Percentiles rank a stretch among this genome's conserved stretches.
Conservation (phyloP, 257 asterid genomes). For the Ligustrum vulgare region DNA sequence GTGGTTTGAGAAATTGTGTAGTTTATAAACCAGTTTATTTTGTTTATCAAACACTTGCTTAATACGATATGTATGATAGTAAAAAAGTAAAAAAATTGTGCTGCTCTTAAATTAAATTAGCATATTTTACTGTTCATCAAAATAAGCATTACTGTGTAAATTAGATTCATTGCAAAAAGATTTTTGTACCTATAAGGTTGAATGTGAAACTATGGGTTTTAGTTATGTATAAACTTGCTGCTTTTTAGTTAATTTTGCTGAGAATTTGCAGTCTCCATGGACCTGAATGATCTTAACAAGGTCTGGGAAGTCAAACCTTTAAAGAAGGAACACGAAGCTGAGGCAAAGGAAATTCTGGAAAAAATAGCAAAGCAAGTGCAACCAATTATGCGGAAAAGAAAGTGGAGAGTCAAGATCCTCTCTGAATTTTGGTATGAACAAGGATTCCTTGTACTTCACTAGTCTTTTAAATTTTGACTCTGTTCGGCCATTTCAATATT, state of each 20-base stretch:
- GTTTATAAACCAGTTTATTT: too few relatives aligned
- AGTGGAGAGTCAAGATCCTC: constrained; percentile 75
- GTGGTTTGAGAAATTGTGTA: too few relatives aligned
- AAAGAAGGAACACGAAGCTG: constrained; percentile 64
- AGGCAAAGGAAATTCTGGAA: constrained; percentile 75
- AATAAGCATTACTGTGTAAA: too few relatives aligned
- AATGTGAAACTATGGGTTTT: too few relatives aligned
- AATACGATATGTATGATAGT: too few relatives aligned
- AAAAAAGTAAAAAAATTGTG: too few relatives aligned
- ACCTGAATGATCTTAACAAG: constrained; percentile 79
- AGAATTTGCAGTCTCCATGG: constrained; percentile 40
- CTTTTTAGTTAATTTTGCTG: constrained; percentile 19
- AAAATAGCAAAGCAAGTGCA: constrained; percentile 84
- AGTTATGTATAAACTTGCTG: neutral
- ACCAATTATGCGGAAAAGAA: constrained; percentile 74
- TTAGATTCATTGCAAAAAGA: too few relatives aligned
- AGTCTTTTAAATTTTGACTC: neutral
- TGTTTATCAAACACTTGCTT: too few relatives aligned
- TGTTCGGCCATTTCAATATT: neutral
- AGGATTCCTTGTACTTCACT: constrained; percentile 8
- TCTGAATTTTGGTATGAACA: constrained; percentile 74
- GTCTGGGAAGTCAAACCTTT: constrained; percentile 81
- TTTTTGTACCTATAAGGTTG: too few relatives aligned
- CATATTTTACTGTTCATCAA: too few relatives aligned
- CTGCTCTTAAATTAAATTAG: too few relatives aligned